A percentile compares a stretch with the other conserved stretches of the same genome.
These are phyloP conservation scores for Crucibulum laeve DNA, from an alignment of 768 basidiomycete genomes.

Conservation along the genomic window DNA sequence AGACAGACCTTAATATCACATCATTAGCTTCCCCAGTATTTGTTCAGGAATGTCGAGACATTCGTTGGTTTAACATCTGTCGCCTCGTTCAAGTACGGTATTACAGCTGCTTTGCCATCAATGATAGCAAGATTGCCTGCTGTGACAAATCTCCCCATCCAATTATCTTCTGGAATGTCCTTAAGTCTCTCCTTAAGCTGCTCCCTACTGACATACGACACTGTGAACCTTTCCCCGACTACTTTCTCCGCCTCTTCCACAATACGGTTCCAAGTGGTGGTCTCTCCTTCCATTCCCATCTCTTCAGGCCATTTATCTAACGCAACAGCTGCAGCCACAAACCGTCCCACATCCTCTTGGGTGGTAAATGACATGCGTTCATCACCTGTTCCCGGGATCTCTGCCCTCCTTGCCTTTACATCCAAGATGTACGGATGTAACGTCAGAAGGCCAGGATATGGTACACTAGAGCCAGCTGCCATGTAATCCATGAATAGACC, in stretches of 20 bases:
- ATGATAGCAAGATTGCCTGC: not conserved
- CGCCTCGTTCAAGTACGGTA: not conserved
- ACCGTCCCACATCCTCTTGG: not conserved
- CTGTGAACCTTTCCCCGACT: not conserved
- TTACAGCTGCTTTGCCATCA: not conserved
- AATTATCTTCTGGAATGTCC: not conserved
- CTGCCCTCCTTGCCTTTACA: not conserved
- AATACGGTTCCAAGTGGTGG: slow-evolving; percentile 1
- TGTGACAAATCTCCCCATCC: not conserved
- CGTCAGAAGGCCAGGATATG: not conserved
- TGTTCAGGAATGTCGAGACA: not conserved
- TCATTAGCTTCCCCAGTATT: not conserved
- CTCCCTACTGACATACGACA: not conserved
- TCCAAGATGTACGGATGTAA: not conserved
- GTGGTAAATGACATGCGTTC: slow-evolving; percentile 1
- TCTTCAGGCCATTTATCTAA: slow-evolving; percentile 3
- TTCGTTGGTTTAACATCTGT: not conserved
- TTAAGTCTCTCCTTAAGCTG: not conserved
- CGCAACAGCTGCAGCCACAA: slow-evolving; percentile 2
- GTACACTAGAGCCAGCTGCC: not conserved
- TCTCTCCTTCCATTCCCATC: slow-evolving; percentile 4
- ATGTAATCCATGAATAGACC: slow-evolving; percentile 3
- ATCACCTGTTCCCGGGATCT: slow-evolving; percentile 4
- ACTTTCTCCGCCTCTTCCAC: slow-evolving; percentile 2
- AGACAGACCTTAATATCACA: too few species aligned